Evolutionary conservation across 371 early-diverging fungal genomes (phyloP), one percentile per base, ranked within the genome.

Genomic region (Mucor saturninus): DNA sequence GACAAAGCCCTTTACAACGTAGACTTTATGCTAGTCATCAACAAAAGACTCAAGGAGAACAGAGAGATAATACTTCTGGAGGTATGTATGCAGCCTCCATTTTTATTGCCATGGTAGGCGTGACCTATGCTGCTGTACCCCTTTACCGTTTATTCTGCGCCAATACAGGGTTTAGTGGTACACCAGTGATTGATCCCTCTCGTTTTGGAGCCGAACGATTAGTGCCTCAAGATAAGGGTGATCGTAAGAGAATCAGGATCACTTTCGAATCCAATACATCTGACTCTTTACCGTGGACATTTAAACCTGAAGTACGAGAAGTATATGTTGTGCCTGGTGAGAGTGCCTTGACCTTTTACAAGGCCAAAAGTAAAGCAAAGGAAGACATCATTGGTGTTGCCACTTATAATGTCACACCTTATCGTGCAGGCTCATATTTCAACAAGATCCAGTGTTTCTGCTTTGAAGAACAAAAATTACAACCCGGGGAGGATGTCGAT

Each of bases 371-470:
- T 77, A 84, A 87, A 37, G 88, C 93, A n/a, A 85, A 91, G 30
- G 86, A 92, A 56, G 95, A 95, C 67, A 87, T 99, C 40, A 92
- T 95, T 45, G 99, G 99, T n/a, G 91, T 99, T 60, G 93, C 96
- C 1, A 99, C 98, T 0, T 99, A 99, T 68, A 96, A 95, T 69
- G 97, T 99, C 30, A 87, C 94, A 1, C 99, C 99, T 3, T 85
- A 89, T 58, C 91, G 95, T 69, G 96, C 95, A 2, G 99, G 93
- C 3, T 85, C 83, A 14, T 93, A 97, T 59, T 97, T 98, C 65
- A 98, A 98, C 88, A 98, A 98, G 84, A 97, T 98, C 60, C 99
- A 99, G 72, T 99, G 99, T 74, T 99, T 99, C 65, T 99, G 99
- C 69, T 99, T 99, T 81, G 99, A 99, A 70, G 98, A 98, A 71